These are phyloP conservation scores for Aureobasidium sp. DNA, from an alignment of 2,329 filamentous ascomycete genomes.

Conservation along the genomic window DNA sequence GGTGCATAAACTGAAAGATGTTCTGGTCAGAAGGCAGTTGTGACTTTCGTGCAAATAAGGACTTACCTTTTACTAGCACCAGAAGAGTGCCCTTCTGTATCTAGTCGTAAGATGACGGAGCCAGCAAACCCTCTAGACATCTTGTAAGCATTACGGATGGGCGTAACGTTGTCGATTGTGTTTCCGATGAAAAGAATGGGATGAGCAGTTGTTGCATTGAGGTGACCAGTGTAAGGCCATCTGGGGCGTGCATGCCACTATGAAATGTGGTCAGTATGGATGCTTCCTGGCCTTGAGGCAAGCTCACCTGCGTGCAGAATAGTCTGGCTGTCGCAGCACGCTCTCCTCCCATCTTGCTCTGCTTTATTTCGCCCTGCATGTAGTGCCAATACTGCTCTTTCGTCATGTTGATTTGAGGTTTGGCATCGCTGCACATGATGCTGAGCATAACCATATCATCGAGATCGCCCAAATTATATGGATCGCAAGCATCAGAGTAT, in stretches of 20 bases:
- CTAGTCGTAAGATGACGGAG: conserved; percentile 38
- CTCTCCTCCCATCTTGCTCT: conserved; percentile 29
- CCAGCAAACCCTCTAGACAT: conserved; percentile 38
- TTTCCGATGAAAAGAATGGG: conserved; percentile 53
- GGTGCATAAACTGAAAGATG: conserved; percentile 30
- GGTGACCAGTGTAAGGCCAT: conserved; percentile 20
- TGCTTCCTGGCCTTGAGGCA: not conserved
- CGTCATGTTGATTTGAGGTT: conserved; percentile 21
- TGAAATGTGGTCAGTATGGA: not conserved
- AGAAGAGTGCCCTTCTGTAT: conserved; percentile 29
- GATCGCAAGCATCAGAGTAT: conserved; percentile 21
- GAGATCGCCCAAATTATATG: not conserved
- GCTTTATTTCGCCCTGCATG: conserved; percentile 21
- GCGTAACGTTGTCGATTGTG: conserved; percentile 54
- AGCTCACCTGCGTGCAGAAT: conserved; percentile 26
- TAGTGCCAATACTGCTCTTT: conserved; percentile 20
- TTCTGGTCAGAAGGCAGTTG: not conserved
- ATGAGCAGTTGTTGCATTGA: conserved; percentile 38
- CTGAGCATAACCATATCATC: conserved; percentile 18
- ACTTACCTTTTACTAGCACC: conserved; percentile 21
- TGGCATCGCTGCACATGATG: conserved; percentile 33
- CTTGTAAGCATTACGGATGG: conserved; percentile 42
- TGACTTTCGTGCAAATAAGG: not conserved
- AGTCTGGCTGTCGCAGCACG: conserved; percentile 30
- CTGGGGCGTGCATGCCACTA: conserved; percentile 19